These are phyloP conservation scores for Conticribra guillardii DNA, from an alignment of 108 stramenopile species.

Conservation along the genomic window DNA sequence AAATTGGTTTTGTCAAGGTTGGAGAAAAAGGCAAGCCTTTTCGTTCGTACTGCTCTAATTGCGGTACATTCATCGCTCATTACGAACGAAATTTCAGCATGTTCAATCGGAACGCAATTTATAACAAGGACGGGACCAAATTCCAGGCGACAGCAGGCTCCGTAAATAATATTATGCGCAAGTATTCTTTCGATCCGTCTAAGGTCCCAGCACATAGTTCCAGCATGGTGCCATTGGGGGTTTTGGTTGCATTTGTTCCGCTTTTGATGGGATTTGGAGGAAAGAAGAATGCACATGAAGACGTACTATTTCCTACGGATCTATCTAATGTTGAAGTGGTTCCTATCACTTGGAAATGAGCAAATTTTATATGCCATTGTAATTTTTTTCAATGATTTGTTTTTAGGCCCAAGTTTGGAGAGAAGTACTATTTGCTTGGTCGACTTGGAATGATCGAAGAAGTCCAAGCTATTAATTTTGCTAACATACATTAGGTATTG, in stretches of 20 bases:
- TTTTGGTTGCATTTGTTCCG: background rate
- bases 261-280: slow-evolving; percentile 10
- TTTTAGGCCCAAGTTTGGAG: too few relatives aligned
- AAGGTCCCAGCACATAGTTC: slow-evolving; percentile 9
- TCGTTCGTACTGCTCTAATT: slow-evolving; percentile 10
- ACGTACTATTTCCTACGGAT: slow-evolving; percentile 10
- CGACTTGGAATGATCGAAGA: too few relatives aligned
- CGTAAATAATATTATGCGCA: slow-evolving; percentile 17
- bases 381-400: too few relatives aligned
- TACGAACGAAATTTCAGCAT: slow-evolving; percentile 1
- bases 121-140: background rate
- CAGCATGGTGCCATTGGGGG: background rate
- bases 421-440: too few relatives aligned
- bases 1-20: slow-evolving; percentile 18
- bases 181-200: slow-evolving; percentile 16
- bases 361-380: too few relatives aligned
- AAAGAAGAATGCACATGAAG: slow-evolving; percentile 3
- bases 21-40: slow-evolving; percentile 16
- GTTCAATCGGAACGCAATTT: slow-evolving; percentile 10
- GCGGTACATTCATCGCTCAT: background rate
- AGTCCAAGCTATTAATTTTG: too few relatives aligned
- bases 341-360: slow-evolving; percentile 20
- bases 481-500: too few relatives aligned
- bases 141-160: background rate
- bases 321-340: slow-evolving; percentile 20